Percentiles rank a stretch among this genome's conserved stretches.
Evolutionary conservation across 106 monocot species (phyloP).

Genomic region (Narthecium ossifragum): DNA sequence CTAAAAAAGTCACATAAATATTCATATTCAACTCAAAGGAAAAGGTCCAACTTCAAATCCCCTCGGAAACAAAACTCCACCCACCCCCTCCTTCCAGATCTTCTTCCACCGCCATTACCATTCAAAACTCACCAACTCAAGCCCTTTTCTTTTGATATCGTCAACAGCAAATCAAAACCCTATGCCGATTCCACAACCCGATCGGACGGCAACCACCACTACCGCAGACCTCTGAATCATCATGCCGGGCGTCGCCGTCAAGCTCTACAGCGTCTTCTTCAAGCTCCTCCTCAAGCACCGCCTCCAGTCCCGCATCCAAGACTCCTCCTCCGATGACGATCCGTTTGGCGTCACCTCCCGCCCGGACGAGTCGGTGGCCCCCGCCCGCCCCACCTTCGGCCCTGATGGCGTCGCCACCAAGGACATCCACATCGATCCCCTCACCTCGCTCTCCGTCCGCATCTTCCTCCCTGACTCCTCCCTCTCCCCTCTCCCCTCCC

Average conservation of each 20-base stretch:
- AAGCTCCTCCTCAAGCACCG: constrained; percentile 59
- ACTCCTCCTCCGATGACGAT: background rate
- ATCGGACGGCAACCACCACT: too few relatives aligned
- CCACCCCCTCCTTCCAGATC: background rate
- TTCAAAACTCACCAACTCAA: too few relatives aligned
- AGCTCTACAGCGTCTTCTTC: constrained; percentile 80
- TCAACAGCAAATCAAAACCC: too few relatives aligned
- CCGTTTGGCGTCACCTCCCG: constrained; percentile 52
- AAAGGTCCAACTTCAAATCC: background rate
- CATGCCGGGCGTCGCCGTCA: constrained; percentile 72
- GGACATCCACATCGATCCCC: constrained; percentile 91
- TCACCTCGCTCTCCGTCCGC: constrained; percentile 82
- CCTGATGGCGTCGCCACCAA: constrained; percentile 71
- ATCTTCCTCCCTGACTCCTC: constrained; percentile 76
- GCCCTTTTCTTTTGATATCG: background rate
- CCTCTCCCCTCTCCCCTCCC: background rate
- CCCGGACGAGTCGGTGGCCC: constrained; percentile 45
- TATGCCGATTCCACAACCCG: background rate
- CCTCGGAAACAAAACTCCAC: background rate
- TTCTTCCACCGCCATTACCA: background rate
- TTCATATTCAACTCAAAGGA: background rate
- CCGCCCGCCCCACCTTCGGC: constrained; percentile 49
- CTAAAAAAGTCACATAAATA: background rate
- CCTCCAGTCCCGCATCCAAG: constrained; percentile 38
- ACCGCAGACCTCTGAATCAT: too few relatives aligned